Evolutionary conservation across 768 basidiomycete species (phyloP).

Genomic region (Rhodotorula taiwanensis): DNA sequence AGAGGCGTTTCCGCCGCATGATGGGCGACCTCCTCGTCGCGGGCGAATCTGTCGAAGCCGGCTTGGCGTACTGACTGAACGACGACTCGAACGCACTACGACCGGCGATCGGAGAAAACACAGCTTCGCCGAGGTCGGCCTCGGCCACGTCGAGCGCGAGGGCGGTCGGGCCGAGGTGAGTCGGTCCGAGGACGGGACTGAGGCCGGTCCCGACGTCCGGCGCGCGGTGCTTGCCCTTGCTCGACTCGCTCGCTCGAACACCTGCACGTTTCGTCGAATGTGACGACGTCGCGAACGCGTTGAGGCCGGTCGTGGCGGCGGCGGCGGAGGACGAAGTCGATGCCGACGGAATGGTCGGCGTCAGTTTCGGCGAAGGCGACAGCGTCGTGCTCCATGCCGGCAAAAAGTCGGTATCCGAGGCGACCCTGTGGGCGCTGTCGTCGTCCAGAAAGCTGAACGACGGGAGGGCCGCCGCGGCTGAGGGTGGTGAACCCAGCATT

Average conservation of each 20-base stretch:
- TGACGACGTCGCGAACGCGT: not conserved
- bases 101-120: not conserved
- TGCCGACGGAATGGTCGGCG: not conserved
- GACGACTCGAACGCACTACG: not conserved
- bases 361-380: not conserved
- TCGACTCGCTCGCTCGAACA: not conserved
- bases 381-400: constrained; percentile 21
- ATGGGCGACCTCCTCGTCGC: not conserved
- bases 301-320: too few species aligned
- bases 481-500: constrained; percentile 6
- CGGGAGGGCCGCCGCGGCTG: not conserved
- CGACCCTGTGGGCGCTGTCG: not conserved
- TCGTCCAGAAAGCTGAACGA: constrained; percentile 2
- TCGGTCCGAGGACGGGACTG: constrained; percentile 10
- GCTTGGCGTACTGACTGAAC: constrained; percentile 2
- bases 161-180: not conserved
- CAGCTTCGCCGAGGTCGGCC: not conserved
- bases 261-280: not conserved
- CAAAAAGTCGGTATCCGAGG: constrained; percentile 11
- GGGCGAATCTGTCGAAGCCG: not conserved
- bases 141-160: not conserved
- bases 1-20: not conserved
- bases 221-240: too few species aligned
- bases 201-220: constrained; percentile 8
- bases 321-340: not conserved